Evolutionary conservation across 2,329 filamentous ascomycete species (phyloP), one percentile per base, ranked within the genome.

Genomic region (Verticillium albo-atrum): DNA sequence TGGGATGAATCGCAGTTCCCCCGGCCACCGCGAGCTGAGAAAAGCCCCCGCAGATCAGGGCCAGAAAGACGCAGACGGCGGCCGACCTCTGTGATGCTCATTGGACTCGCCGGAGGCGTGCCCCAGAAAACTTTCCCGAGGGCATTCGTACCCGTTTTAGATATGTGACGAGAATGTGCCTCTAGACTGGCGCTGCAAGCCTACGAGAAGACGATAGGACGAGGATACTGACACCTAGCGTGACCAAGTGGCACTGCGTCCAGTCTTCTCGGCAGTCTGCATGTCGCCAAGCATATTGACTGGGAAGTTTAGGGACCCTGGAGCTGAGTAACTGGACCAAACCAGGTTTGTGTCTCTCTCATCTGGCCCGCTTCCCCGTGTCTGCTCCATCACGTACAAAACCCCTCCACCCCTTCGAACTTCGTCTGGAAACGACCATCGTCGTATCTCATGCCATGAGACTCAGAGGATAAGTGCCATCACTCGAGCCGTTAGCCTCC

Each of bases 401-500:
- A 50, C 2, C 42, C 42, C 42, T 20, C 20, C 20, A 20, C 7
- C n/a, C 9, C 42, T 9, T 23, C 42, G 14, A 9, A 12, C 7
- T 20, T 23, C 6, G 4, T 6, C 42, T 23, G 42, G 12, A 14
- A 12, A 15, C 6, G 15, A 3, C 17, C 15, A 15, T 17, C 34
- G 15, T 37, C 34, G 15, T 7, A 50, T 50, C n/a, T 7, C 20
- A 12, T 23, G 20, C 42, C n/a, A 50, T 25, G 37, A 37, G 34
- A 37, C 6, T n/a, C 15, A 6, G 6, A 12, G 17, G 17, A 50
- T 50, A 50, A 20, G 17, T 50, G 42, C 20, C 17, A 50, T 50
- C 30, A 32, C 30, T 23, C 42, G n/a, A 50, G 42, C 25, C 42
- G 20, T 20, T 3, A 30, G 60, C 60, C 60, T 63, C 61, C 56